These are phyloP conservation scores for Lentinula guzmanii DNA, from an alignment of 768 basidiomycete genomes.

Conservation along the genomic window DNA sequence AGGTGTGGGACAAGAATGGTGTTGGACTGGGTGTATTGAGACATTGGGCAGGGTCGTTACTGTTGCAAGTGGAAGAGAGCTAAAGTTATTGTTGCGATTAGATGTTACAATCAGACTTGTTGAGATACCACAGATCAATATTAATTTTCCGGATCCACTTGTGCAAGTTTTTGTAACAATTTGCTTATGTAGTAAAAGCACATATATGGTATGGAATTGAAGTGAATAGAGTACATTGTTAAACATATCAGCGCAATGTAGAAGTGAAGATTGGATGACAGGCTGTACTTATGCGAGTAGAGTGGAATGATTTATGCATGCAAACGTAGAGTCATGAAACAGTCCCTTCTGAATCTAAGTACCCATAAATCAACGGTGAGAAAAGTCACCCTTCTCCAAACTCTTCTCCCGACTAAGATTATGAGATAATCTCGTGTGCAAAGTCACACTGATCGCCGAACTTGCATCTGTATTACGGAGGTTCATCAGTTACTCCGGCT, in stretches of 20 bases:
- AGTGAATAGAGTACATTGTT: too few relatives aligned
- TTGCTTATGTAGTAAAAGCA: too few relatives aligned
- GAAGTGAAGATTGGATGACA: background rate
- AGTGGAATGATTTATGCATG: background rate
- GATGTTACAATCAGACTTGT: too few relatives aligned
- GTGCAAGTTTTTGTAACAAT: too few relatives aligned
- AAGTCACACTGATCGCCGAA: conserved; percentile 87
- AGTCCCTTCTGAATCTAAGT: background rate
- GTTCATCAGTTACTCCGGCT: conserved; percentile 30
- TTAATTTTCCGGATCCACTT: too few relatives aligned
- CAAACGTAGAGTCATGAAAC: background rate
- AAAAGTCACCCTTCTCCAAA: background rate
- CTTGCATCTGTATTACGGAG: conserved; percentile 54
- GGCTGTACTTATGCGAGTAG: background rate
- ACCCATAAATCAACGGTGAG: background rate
- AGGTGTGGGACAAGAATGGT: conserved; percentile 32
- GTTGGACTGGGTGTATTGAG: conserved; percentile 42
- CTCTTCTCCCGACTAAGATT: background rate
- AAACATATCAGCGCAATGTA: too few relatives aligned
- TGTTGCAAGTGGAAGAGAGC: conserved; percentile 25
- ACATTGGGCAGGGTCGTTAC: conserved; percentile 48
- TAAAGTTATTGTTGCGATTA: background rate
- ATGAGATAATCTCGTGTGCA: conserved; percentile 50
- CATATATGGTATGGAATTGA: too few relatives aligned
- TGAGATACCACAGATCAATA: too few relatives aligned